Evolutionary conservation across 805 yeast species (phyloP), one percentile per base, ranked within the genome.

Genomic region (Candida suzukii): DNA sequence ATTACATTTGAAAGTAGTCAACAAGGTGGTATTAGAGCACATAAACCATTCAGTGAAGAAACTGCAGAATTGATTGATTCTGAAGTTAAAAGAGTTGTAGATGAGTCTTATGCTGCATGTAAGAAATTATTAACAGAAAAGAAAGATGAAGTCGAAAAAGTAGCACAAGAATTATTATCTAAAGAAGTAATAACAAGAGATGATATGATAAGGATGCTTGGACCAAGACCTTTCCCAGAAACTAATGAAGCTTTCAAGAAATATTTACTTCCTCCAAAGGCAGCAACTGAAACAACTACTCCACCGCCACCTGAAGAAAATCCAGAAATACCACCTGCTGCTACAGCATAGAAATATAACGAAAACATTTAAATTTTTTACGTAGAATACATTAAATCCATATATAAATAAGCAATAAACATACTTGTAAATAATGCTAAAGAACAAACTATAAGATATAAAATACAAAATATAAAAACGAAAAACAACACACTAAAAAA

Each of bases 151-250:
- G 88, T 93, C 30, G 90, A 80, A 47, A 68, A 76, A 46, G 90
- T 95, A 32, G 99, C 99, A 1, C 83, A 90, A 59, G 88, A 87
- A 53, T 70, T 93, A 47, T 73, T 91, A 54, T 64, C 72, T 41
- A 88, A 91, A 61, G 99, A 93, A 62, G 95, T 88, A 14, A 73
- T 93, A 22, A 87, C 96, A 4, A 78, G 99, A 61, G 95, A 87
- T 52, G 99, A 93, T 57, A 88, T 93, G 95, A 80, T 90, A 44
- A 72, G 85, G 40, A 60, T 93, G 40, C 65, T 93, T 37, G 99
- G 99, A 12, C 83, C 83, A 59, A 75, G 99, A 47, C 96, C 96
- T 12, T 93, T 83, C 72, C 83, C 86, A 19, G 96, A 88, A 58
- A 80, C 76, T 48, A 88, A 87, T 55, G 96, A 87, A 52, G 96